These are phyloP conservation scores for Aphanocladium album DNA, from an alignment of 2,329 filamentous ascomycete genomes.

Conservation along the genomic window DNA sequence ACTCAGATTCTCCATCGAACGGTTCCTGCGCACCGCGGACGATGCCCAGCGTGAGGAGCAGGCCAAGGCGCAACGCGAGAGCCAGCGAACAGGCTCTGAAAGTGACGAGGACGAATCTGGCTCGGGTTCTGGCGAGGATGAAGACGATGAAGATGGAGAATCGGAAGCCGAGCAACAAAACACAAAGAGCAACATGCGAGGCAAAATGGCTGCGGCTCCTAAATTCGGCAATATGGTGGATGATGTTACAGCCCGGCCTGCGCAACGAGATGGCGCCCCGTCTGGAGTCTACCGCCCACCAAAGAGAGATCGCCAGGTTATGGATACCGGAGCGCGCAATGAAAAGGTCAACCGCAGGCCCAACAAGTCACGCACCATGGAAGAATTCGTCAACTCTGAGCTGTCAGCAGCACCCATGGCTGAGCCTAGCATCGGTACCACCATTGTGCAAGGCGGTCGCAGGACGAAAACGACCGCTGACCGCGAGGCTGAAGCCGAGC, in stretches of 20 bases:
- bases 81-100: constrained; percentile 18
- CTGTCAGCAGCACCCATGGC: constrained; percentile 76
- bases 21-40: constrained; percentile 82
- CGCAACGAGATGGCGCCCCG: constrained; percentile 28
- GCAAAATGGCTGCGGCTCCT: constrained; percentile 26
- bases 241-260: constrained; percentile 25
- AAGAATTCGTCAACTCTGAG: constrained; percentile 86
- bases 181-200: constrained; percentile 17
- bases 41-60: constrained; percentile 53
- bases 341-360: constrained; percentile 58
- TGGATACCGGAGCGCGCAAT: constrained; percentile 59
- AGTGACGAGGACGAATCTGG: constrained; percentile 21
- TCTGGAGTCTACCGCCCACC: constrained; percentile 85
- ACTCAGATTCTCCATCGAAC: constrained; percentile 92
- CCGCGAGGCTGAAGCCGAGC: constrained; percentile 71
- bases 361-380: constrained; percentile 75
- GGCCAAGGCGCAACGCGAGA: constrained; percentile 24
- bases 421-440: constrained; percentile 87
- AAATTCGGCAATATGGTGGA: constrained; percentile 29
- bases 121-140: constrained; percentile 27
- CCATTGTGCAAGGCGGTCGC: constrained; percentile 73
- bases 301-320: constrained; percentile 77
- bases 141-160: constrained; percentile 31
- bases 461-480: constrained; percentile 73
- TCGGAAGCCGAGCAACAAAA: constrained; percentile 17